phyloP scores from a whole-genome alignment of 768 basidiomycete genomes.

The Gloeostereum incarnatum region DNA sequence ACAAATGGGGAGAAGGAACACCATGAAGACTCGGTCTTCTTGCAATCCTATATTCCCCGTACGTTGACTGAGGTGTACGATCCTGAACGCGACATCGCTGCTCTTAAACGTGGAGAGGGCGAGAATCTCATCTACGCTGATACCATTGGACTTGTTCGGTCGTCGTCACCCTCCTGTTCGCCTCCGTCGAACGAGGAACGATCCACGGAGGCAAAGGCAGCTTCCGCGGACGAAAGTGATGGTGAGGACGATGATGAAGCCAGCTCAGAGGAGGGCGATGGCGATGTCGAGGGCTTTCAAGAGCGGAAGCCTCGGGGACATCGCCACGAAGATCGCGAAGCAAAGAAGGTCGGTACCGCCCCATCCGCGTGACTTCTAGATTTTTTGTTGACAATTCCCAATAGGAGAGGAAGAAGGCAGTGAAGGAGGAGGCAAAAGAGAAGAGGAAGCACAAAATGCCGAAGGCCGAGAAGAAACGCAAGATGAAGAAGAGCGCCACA shows the following conservation, averaged over 20 bases:
- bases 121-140: slow-evolving; percentile 77
- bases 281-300: slow-evolving; percentile 25
- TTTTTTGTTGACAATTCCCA: slow-evolving; percentile 8
- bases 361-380: slow-evolving; percentile 1
- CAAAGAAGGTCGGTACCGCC: slow-evolving; percentile 61
- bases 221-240: slow-evolving; percentile 16
- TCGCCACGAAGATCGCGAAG: slow-evolving; percentile 85
- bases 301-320: slow-evolving; percentile 74
- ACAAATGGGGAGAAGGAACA: slow-evolving; percentile 15
- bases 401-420: slow-evolving; percentile 87
- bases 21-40: slow-evolving; percentile 85
- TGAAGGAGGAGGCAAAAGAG: slow-evolving; percentile 81
- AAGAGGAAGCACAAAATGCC: slow-evolving; percentile 90
- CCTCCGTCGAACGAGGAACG: too few species aligned
- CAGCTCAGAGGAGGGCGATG: slow-evolving; percentile 25
- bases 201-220: slow-evolving; percentile 7
- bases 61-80: slow-evolving; percentile 89
- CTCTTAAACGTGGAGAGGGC: slow-evolving; percentile 61
- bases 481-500: slow-evolving; percentile 62
- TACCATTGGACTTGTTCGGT: slow-evolving; percentile 69
- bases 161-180: slow-evolving; percentile 12
- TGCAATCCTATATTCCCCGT: slow-evolving; percentile 88
- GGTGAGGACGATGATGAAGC: slow-evolving; percentile 23
- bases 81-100: slow-evolving; percentile 86
- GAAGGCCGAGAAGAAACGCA: slow-evolving; percentile 88